Evolutionary conservation across 2,329 filamentous ascomycete species (phyloP), one percentile per base, ranked within the genome.

Genomic region (Trichoderma harzianum): DNA sequence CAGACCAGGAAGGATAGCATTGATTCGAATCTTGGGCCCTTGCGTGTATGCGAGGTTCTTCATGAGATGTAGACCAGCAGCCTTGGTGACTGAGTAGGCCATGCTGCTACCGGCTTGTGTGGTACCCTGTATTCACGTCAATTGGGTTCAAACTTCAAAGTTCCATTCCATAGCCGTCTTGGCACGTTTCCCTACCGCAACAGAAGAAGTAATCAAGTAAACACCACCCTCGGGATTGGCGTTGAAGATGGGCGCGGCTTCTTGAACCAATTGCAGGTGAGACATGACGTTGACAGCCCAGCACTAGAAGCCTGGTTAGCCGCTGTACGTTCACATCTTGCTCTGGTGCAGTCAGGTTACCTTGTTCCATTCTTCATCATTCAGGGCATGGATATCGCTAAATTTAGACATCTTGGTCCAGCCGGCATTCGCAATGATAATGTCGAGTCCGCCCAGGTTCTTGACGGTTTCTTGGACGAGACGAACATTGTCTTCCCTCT

Each of bases 261-360:
- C 69, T 61, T 71, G 69, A 16, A 71, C 47, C n/a, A 71, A 21
- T 1, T 71, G 69, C 34, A 71, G 8, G 14, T 71, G 69, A 21
- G 69, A 66, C 69, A 71, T 61, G 24, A 71, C 69, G 36, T 71
- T 66, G 36, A 71, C 62, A n/a, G 21, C 36, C 69, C 69, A 71
- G 6, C 69, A 71, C 69, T 71, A 21, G 1, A 24, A 7, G 3
- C 8, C 0, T 7, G 5, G 26, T 71, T 12, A 71, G 53, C 5
- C 1, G 16, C 7, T n/a, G 2, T 28, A 2, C 5, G 5, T 28
- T 26, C 36, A 18, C 1, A 3, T 14, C 10, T 16, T 12, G 5
- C 3, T 60, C 28, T 11, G 5, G 21, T 36, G 16, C 16, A 34
- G 16, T n/a, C 10, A n/a, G 5, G 21, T 21, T 51, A 53, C 69